Evolutionary conservation across 1,284 basidiomycete genomes (phyloP).

Genomic region (Moniliella sp.): DNA sequence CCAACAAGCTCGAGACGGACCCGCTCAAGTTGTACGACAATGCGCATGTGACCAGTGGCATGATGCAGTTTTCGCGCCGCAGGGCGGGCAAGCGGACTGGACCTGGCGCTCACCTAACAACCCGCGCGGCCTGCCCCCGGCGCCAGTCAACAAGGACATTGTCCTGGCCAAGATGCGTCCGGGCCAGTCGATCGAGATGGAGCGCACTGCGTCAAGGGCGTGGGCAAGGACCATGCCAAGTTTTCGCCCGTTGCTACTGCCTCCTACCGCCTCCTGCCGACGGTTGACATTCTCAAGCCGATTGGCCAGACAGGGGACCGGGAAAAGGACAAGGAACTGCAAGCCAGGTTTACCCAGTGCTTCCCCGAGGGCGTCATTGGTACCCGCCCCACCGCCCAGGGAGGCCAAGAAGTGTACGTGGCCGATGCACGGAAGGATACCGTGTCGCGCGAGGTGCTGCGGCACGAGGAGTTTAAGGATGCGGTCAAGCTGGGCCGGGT

Average conservation of each 20-base stretch:
- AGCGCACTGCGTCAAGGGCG: constrained; percentile 81
- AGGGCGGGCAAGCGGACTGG: neutral
- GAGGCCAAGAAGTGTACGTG: constrained; percentile 44
- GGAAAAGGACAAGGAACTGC: neutral
- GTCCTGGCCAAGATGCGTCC: constrained; percentile 82
- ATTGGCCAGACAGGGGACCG: too few relatives aligned
- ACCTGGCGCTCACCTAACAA: constrained; percentile 1
- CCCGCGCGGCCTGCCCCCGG: constrained; percentile 41
- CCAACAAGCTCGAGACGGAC: constrained; percentile 38
- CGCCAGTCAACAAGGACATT: constrained; percentile 59
- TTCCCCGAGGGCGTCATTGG: constrained; percentile 75
- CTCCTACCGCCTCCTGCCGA: constrained; percentile 73
- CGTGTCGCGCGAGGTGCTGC: constrained; percentile 73
- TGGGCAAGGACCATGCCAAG: constrained; percentile 92
- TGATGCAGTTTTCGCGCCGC: neutral
- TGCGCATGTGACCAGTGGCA: constrained; percentile 3
- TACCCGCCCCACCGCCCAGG: constrained; percentile 40
- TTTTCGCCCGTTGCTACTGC: constrained; percentile 63
- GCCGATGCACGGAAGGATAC: constrained; percentile 59
- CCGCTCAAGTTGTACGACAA: constrained; percentile 18
- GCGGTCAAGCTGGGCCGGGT: constrained; percentile 64
- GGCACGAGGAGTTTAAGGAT: constrained; percentile 73
- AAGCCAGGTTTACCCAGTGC: constrained; percentile 50
- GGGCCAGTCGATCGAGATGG: constrained; percentile 61
- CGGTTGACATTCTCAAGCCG: constrained; percentile 56